Percentiles rank a stretch among this genome's conserved stretches.
Evolutionary conservation across 2,329 filamentous ascomycete species (phyloP).

Genomic region (Penicillium sclerotigenum): DNA sequence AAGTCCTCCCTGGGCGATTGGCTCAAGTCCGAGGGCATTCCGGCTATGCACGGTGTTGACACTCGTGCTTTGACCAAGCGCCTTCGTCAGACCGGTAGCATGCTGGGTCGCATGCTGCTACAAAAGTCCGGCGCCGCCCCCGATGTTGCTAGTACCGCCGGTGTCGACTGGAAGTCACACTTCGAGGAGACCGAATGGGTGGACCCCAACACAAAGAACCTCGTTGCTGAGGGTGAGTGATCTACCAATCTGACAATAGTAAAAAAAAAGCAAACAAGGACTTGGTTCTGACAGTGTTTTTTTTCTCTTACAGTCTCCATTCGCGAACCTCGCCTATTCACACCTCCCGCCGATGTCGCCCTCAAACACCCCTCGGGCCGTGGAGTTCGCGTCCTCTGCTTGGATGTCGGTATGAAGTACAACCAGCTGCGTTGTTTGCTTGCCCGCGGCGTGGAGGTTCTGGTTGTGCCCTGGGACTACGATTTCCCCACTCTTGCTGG

Average conservation of each 20-base stretch:
- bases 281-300: slow-evolving; percentile 33
- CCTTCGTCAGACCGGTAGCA: slow-evolving; percentile 90
- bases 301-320: slow-evolving; percentile 68
- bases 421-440: slow-evolving; percentile 95
- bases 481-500: slow-evolving; percentile 74
- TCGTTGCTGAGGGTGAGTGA: slow-evolving; percentile 84
- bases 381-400: slow-evolving; percentile 79
- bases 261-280: not conserved
- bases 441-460: slow-evolving; percentile 83
- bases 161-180: slow-evolving; percentile 50
- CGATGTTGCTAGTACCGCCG: slow-evolving; percentile 42
- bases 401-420: slow-evolving; percentile 97
- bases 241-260: not conserved
- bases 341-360: slow-evolving; percentile 65
- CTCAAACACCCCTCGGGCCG: slow-evolving; percentile 87
- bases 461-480: slow-evolving; percentile 95
- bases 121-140: slow-evolving; percentile 54
- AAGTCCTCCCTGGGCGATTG: slow-evolving; percentile 86
- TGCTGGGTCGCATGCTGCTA: slow-evolving; percentile 86
- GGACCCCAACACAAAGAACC: slow-evolving; percentile 87
- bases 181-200: slow-evolving; percentile 86
- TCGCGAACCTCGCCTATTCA: slow-evolving; percentile 79
- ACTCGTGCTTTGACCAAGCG: slow-evolving; percentile 91
- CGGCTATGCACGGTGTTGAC: slow-evolving; percentile 92
- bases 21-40: slow-evolving; percentile 93